A percentile compares a stretch with the other conserved stretches of the same genome.
These are phyloP conservation scores for Penicillium antarcticum DNA, from an alignment of 495 filamentous ascomycete genomes.

Conservation along the genomic window DNA sequence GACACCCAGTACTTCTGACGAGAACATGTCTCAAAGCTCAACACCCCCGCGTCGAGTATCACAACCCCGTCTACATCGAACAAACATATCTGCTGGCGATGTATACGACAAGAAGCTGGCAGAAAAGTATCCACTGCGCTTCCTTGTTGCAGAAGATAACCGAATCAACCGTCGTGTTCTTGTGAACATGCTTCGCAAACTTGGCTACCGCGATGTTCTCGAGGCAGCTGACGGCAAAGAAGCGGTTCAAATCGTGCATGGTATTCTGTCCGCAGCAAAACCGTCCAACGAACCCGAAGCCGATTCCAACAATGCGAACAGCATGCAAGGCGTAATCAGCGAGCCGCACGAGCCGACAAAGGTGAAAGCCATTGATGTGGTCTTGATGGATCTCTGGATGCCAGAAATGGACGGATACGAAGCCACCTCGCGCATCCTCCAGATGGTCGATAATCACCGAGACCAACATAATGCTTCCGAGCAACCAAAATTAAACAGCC, in stretches of 20 bases:
- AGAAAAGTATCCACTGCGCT: conserved; percentile 59
- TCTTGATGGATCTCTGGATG: conserved; percentile 89
- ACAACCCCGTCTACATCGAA: conserved; percentile 12
- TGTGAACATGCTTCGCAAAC: conserved; percentile 64
- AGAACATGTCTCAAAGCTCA: conserved; percentile 25
- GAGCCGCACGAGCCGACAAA: conserved; percentile 11
- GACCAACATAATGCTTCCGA: conserved; percentile 12
- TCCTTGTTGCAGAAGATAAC: conserved; percentile 79
- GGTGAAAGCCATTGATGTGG: conserved; percentile 55
- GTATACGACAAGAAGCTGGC: conserved; percentile 47
- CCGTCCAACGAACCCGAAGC: neutral
- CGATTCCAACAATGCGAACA: neutral
- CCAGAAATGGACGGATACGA: conserved; percentile 80
- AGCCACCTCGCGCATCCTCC: conserved; percentile 63
- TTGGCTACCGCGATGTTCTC: conserved; percentile 63
- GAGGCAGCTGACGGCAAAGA: conserved; percentile 73
- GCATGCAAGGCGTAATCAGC: conserved; percentile 1
- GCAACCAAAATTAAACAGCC: neutral
- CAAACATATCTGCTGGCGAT: conserved; percentile 25
- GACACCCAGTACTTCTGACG: conserved; percentile 33
- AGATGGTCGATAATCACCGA: conserved; percentile 42
- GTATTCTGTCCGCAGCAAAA: conserved; percentile 28
- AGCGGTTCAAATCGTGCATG: conserved; percentile 63
- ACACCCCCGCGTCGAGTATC: conserved; percentile 24
- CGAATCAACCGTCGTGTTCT: conserved; percentile 73